Evolutionary conservation across 2,329 filamentous ascomycete species (phyloP).

Genomic region (Alternaria novae-zelandiae): DNA sequence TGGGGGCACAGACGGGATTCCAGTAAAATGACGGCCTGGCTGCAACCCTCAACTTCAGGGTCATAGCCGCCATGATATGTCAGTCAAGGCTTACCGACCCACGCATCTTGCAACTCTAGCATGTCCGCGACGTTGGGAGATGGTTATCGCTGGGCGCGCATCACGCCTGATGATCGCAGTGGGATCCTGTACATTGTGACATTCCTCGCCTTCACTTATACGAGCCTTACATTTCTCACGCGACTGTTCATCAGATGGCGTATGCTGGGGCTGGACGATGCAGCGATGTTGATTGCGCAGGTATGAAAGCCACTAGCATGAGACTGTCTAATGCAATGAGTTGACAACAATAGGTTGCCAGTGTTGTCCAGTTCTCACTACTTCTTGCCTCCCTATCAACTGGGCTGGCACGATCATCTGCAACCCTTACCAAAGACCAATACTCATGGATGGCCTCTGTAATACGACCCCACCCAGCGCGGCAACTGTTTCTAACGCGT

Average conservation of each 20-base stretch:
- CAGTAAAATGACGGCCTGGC: too few relatives aligned
- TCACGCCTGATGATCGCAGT: constrained; percentile 33
- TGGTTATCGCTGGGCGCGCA: constrained; percentile 25
- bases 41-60: too few relatives aligned
- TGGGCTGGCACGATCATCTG: constrained; percentile 18
- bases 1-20: too few relatives aligned
- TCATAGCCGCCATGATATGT: too few relatives aligned
- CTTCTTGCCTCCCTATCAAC: constrained; percentile 26
- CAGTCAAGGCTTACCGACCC: too few relatives aligned
- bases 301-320: constrained; percentile 8
- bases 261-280: constrained; percentile 35
- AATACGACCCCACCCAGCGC: not conserved
- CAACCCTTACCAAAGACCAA: constrained; percentile 13
- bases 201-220: constrained; percentile 34
- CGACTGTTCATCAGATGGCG: constrained; percentile 35
- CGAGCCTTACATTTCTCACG: constrained; percentile 29
- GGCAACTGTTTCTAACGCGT: not conserved
- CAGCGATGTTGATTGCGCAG: constrained; percentile 29
- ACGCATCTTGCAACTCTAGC: too few relatives aligned
- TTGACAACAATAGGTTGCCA: not conserved
- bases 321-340: too few relatives aligned
- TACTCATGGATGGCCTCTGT: constrained; percentile 31
- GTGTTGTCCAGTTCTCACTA: constrained; percentile 25
- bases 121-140: not conserved
- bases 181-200: constrained; percentile 34